Percentiles rank a stretch among this genome's conserved stretches.
phyloP scores from a whole-genome alignment of 306 rosid species.

The Vigna angularis region DNA sequence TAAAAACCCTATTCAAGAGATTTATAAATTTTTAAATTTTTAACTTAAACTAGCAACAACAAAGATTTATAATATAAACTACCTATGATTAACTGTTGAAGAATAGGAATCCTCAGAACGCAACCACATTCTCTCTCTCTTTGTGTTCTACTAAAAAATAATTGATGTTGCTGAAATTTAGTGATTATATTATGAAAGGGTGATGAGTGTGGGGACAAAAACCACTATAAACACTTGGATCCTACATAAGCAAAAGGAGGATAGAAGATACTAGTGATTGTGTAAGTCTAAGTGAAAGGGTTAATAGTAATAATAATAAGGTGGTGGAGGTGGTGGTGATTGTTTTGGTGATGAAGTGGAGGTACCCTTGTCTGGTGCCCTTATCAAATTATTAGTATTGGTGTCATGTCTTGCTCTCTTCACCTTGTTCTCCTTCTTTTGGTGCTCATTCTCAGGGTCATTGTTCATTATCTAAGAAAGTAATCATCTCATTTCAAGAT shows the following conservation, averaged over 20 bases:
- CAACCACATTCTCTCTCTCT: constrained; percentile 30
- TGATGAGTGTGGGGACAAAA: constrained; percentile 47
- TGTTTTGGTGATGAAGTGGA: constrained; percentile 53
- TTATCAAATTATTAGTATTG: constrained; percentile 52
- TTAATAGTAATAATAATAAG: too few relatives aligned
- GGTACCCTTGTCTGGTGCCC: constrained; percentile 38
- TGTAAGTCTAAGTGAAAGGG: background rate
- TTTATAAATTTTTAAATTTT: too few relatives aligned
- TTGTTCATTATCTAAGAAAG: constrained; percentile 27
- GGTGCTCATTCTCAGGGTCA: constrained; percentile 52
- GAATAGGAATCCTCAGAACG: constrained; percentile 63
- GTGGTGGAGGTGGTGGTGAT: constrained; percentile 31
- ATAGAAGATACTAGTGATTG: constrained; percentile 15
- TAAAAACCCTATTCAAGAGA: too few relatives aligned
- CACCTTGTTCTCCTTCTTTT: constrained; percentile 42
- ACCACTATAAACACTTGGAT: constrained; percentile 45
- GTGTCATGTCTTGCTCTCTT: constrained; percentile 55
- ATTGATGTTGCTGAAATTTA: too few relatives aligned
- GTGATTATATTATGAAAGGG: constrained; percentile 52
- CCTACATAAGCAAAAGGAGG: constrained; percentile 53
- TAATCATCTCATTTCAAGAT: constrained; percentile 42
- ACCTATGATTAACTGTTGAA: too few relatives aligned
- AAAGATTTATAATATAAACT: too few relatives aligned
- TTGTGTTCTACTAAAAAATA: constrained; percentile 1
- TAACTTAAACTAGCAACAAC: too few relatives aligned